phyloP scores from a whole-genome alignment of 352 stramenopile genomes.

The Aphanomyces euteiches region DNA sequence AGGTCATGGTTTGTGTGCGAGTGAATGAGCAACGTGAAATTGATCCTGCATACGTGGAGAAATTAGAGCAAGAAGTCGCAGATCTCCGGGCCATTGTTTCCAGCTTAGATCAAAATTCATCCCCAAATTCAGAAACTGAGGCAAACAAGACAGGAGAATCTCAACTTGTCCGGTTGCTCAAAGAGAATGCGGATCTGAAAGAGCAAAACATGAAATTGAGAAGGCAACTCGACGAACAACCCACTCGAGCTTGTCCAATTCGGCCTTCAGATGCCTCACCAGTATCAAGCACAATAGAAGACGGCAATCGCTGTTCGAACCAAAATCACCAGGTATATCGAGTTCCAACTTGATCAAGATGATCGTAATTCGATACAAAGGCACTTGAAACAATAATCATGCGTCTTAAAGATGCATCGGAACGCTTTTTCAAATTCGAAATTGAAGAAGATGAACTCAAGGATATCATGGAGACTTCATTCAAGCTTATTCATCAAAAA shows the following conservation, averaged over 20 bases:
- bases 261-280: no score
- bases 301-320: neutral
- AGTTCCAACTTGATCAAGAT: neutral
- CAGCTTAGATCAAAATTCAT: slow-evolving; percentile 37
- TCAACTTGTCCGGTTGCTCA: slow-evolving; percentile 47
- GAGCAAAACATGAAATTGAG: slow-evolving; percentile 52
- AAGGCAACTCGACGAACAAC: slow-evolving; percentile 53
- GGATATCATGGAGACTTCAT: slow-evolving; percentile 51
- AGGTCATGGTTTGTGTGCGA: slow-evolving; percentile 83
- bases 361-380: slow-evolving; percentile 34
- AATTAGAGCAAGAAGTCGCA: slow-evolving; percentile 80
- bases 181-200: slow-evolving; percentile 70
- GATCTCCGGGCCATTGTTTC: slow-evolving; percentile 63
- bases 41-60: slow-evolving; percentile 83
- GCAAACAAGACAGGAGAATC: slow-evolving; percentile 32
- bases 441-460: slow-evolving; percentile 92
- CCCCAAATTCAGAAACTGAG: slow-evolving; percentile 2
- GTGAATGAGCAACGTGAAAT: slow-evolving; percentile 84
- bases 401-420: slow-evolving; percentile 70
- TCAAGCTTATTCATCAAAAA: slow-evolving; percentile 38
- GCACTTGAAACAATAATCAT: slow-evolving; percentile 57
- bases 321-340: slow-evolving; percentile 11
- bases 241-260: slow-evolving; percentile 6
- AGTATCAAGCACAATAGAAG: no score
- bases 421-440: slow-evolving; percentile 91